Evolutionary conservation across 2,329 filamentous ascomycete species (phyloP), one percentile per base, ranked within the genome.

Genomic region (Cladophialophora chaetospira): DNA sequence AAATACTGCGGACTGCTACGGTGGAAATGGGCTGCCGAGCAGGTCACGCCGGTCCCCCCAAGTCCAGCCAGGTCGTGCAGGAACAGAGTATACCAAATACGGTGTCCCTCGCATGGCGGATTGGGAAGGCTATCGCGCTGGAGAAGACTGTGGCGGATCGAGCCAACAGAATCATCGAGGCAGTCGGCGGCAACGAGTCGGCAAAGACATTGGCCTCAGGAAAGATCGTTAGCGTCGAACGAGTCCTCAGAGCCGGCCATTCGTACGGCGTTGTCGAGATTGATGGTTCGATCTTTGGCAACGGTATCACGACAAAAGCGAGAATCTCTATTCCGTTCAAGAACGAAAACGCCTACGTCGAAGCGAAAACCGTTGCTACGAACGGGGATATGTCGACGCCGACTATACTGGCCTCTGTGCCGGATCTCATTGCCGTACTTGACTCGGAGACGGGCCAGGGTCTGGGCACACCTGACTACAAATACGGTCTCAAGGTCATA

Each of bases 241-340:
- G 72, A 0, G 72, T 73, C 3, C 76, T 79, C 0, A 83, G 67
- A 73, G 83, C 35, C 75, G 76, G 1, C 66, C 85, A 38, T 77
- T 77, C 60, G 81, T 79, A 65, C 83, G 84, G 0, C 80, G 86
- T 63, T 75, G 81, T 11, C 84, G 84, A 58, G 64, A 75, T 69
- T 63, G 83, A 83, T 10, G 81, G 83, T 64, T 79, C 48, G 71
- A 56, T 48, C n/a, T 54, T 15, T 31, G 57, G 48, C 8, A 13
- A 8, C 17, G 36, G 17, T 6, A 53, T 56, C 26, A 13, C 6
- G 29, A 33, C 29, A 33, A 33, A 33, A 13, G 29, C 29, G 13
- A 33, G 67, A 6, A 71, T 88, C 67, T 85, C 82, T 66, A 85
- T 89, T 46, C 85, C 86, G 0, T 88, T 88, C 75, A 88, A 88